Base-by-base conservation (phyloP, 495 filamentous ascomycete species). In the Filosporella fistucella region DNA sequence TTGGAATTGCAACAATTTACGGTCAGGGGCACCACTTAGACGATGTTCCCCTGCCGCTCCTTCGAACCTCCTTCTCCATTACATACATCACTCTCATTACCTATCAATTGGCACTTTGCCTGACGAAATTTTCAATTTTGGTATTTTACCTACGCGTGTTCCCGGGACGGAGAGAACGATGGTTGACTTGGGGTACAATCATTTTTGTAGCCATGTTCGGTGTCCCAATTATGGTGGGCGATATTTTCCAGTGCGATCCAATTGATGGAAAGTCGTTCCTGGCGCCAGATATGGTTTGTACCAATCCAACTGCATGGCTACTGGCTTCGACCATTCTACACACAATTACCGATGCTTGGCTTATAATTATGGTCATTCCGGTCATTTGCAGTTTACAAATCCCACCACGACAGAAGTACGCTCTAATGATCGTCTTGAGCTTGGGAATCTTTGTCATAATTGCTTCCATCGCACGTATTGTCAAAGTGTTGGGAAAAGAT, bases 401-500 rank as follows among this genome's bases (percentile, higher is more conserved):
- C 28, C 11, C 39, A 3, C 10, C 7, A 4, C 20, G 23, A 14
- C 39, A 42, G 13, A 18, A 23, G 13, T 5, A 25, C 20, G 39
- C 39, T 9, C 18, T 42, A 20, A 24, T 42, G 39, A 23, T 23
- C 11, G 5, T 42, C 20, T 26, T 42, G 20, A 24, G 18, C 28
- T 16, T 42, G 4, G 39, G 39, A 13, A n/a, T 42, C 2, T 42
- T 42, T 26, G 39, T 42, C 7, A 24, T 42, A 11, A 42, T 42
- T n/a, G 23, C 39, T 25, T 42, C 39, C 8, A 11, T 11, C 3
- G 12, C 28, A 11, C 18, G 39, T 13, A n/a, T 42, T 7, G 13
- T 16, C 5, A 16, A 35, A 16, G 4, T 35, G 13, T 4, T 35
- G 13, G 13, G 13, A 16, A 6, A 6, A 35, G 4, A 5, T 14